Base-by-base conservation (phyloP, 306 rosid genomes). In the Pyrus bretschneideri region DNA sequence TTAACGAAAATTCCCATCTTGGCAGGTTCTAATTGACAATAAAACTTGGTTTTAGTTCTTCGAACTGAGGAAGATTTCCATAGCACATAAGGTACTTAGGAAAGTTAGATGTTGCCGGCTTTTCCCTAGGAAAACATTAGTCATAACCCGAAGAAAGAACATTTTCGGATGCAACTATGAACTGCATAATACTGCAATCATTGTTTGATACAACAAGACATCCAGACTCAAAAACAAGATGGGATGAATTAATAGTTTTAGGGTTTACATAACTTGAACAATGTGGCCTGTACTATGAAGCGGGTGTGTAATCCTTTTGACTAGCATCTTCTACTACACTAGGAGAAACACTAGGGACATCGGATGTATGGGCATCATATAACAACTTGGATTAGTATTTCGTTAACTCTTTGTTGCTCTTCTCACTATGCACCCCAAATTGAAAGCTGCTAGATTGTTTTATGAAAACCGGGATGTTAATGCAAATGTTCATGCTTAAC, bases 401-500 rank as follows among this genome's bases (percentile, higher is more conserved):
- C 88, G 83, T 81, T 93, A 90, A 80, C 93, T 86, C 83, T 91
- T 87, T 11, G 97, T 82, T 62, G 90, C 58, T 81, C 85, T 93
- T 72, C 81, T 72, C 18, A 88, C 81, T 33, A 87, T 72, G 80
- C 96, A 93, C 2, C 97, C 97, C 83, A 93, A 77, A 83, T 62
- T 86, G 22, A 93, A 86, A 75, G 94, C 93, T 83, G 94, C 98
- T 93, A 85, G 67, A 62, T 62, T 25, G 49, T 60, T 78, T 72
- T 54, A 66, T 49, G 63, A 42, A 73, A 19, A 79, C 19, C 49
- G 31, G 17, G 14, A 74, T 33, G 77, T 74, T 73, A 49, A 49
- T 27, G 78, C 38, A 19, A 17, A 69, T 23, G 57, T 38, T 2
- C 51, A 69, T 46, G 21, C n/a, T 38, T 8, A 71, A 21, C 51